These are phyloP conservation scores for Danielozyma ontarioensis DNA, from an alignment of 805 yeast genomes.

Conservation along the genomic window DNA sequence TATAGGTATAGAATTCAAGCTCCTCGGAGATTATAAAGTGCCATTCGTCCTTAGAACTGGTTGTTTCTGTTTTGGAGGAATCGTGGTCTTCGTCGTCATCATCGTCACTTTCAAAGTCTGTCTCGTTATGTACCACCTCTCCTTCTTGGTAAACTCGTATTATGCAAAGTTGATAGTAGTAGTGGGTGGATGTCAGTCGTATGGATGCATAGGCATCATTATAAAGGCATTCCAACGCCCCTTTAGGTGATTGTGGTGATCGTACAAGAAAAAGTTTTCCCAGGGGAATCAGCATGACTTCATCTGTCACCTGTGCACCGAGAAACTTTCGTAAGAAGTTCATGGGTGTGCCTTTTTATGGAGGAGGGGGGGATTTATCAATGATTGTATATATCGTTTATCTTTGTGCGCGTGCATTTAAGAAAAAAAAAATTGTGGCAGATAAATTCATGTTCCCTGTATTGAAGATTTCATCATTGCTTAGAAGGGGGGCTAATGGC, in stretches of 20 bases:
- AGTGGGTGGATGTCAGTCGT: slow-evolving; percentile 61
- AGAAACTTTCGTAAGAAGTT: slow-evolving; percentile 66
- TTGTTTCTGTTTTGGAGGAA: slow-evolving; percentile 13
- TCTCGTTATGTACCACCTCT: slow-evolving; percentile 43
- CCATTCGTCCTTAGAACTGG: slow-evolving; percentile 57
- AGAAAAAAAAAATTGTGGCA: background rate
- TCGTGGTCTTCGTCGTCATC: slow-evolving; percentile 24
- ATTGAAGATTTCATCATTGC: no score
- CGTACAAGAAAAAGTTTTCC: slow-evolving; percentile 77
- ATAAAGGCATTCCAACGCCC: slow-evolving; percentile 77
- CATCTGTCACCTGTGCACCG: slow-evolving; percentile 52
- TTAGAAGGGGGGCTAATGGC: no score
- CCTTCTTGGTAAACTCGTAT: slow-evolving; percentile 68
- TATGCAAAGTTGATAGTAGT: slow-evolving; percentile 64
- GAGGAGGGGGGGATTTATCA: no score
- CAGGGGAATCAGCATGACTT: slow-evolving; percentile 63
- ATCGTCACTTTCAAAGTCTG: slow-evolving; percentile 46
- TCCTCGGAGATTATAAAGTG: slow-evolving; percentile 60
- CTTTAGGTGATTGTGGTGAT: slow-evolving; percentile 77
- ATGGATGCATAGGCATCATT: slow-evolving; percentile 75
- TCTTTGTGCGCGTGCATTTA: no score
- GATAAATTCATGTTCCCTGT: background rate
- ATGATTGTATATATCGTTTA: background rate
- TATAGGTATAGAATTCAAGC: slow-evolving; percentile 49
- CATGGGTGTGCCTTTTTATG: slow-evolving; percentile 36